phyloP scores from a whole-genome alignment of 169 alveolate species.

The Eimeria acervulina region DNA sequence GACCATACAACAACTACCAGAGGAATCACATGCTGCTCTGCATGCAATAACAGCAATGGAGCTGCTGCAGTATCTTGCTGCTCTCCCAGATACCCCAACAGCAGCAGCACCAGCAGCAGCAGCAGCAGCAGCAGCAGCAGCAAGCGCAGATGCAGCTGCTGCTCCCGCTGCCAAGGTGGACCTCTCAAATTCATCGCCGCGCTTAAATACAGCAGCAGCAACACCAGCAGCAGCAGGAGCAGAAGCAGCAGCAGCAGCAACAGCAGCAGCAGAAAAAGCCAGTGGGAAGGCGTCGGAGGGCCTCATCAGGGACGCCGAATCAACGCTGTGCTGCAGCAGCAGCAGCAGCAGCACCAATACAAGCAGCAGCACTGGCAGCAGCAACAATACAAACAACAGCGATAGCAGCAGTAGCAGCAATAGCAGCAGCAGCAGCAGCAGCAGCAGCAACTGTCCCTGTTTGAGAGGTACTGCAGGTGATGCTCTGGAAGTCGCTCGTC shows the following conservation, averaged over 20 bases:
- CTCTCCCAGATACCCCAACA: neutral
- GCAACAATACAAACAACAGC: neutral
- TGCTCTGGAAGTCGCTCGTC: constrained; percentile 28
- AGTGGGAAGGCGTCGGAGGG: neutral
- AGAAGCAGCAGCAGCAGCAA: constrained; percentile 7
- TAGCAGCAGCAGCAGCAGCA: constrained; percentile 15
- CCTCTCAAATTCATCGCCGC: neutral
- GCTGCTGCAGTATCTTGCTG: constrained; percentile 58
- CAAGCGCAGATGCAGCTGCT: neutral
- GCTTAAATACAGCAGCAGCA: neutral
- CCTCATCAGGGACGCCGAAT: neutral
- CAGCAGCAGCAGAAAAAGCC: neutral
- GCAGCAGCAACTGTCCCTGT: constrained; percentile 43
- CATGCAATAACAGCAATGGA: constrained; percentile 5
- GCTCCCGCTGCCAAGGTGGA: neutral
- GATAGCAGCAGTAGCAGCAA: neutral
- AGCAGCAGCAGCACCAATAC: neutral
- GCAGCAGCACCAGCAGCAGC: constrained; percentile 22
- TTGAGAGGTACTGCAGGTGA: constrained; percentile 18
- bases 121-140: constrained; percentile 10
- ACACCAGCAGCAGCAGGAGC: constrained; percentile 34
- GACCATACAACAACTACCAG: constrained; percentile 12
- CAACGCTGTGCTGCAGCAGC: neutral
- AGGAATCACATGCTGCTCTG: constrained; percentile 16
- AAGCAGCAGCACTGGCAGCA: neutral